Percentiles rank a stretch among this genome's conserved stretches.
These are phyloP conservation scores for Dendrostoma leiphaemia DNA, from an alignment of 2,329 filamentous ascomycete species.

Conservation along the genomic window DNA sequence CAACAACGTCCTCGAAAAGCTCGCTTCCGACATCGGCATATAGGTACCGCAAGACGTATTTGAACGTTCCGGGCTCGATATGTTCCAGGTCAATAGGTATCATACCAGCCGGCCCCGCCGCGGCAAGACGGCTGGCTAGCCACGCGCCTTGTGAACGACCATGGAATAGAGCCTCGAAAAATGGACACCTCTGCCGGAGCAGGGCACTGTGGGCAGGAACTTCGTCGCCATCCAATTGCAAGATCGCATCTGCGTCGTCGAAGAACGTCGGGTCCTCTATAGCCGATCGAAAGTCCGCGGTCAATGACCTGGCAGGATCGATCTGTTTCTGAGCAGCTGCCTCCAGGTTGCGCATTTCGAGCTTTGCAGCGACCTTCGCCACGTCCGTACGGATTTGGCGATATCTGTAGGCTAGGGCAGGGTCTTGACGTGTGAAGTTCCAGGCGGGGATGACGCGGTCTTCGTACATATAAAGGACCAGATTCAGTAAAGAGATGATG, in stretches of 20 bases:
- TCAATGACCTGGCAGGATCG: slow-evolving; percentile 60
- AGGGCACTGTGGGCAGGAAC: slow-evolving; percentile 74
- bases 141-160: slow-evolving; percentile 85
- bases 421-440: slow-evolving; percentile 70
- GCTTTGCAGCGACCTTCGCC: slow-evolving; percentile 75
- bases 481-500: slow-evolving; percentile 73
- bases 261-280: slow-evolving; percentile 70
- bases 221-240: slow-evolving; percentile 75
- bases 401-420: slow-evolving; percentile 67
- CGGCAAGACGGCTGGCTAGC: slow-evolving; percentile 68
- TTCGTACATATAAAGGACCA: slow-evolving; percentile 77
- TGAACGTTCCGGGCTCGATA: slow-evolving; percentile 69
- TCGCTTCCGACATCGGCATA: slow-evolving; percentile 81
- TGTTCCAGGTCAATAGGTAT: slow-evolving; percentile 81
- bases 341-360: slow-evolving; percentile 73
- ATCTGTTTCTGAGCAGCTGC: slow-evolving; percentile 74
- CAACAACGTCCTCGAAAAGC: slow-evolving; percentile 75
- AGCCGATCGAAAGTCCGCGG: slow-evolving; percentile 68
- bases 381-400: slow-evolving; percentile 79
- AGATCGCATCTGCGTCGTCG: slow-evolving; percentile 72
- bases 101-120: slow-evolving; percentile 32
- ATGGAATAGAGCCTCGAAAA: slow-evolving; percentile 86
- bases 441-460: slow-evolving; percentile 82
- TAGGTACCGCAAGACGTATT: slow-evolving; percentile 74
- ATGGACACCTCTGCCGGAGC: slow-evolving; percentile 81